Evolutionary conservation across 345 rosid species (phyloP).

Genomic region (Chamaenerion angustifolium): DNA sequence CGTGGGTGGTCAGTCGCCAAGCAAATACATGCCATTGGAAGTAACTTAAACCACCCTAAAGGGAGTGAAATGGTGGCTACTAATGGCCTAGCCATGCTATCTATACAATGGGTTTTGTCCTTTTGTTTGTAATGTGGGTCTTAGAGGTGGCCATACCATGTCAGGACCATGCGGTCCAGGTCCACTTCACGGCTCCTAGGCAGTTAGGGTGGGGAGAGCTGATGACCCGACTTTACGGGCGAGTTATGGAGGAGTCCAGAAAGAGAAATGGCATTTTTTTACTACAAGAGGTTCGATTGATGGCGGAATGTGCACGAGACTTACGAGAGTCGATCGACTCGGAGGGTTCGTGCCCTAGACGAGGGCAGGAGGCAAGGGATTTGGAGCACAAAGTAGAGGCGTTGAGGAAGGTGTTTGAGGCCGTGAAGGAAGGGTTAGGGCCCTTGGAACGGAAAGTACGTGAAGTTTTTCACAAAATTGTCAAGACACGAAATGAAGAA

Average conservation of each 20-base stretch:
- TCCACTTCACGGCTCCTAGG: slow-evolving; percentile 60
- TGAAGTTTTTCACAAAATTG: slow-evolving; percentile 71
- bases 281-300: slow-evolving; percentile 64
- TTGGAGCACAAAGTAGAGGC: slow-evolving; percentile 53
- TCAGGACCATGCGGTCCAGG: slow-evolving; percentile 86
- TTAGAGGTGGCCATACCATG: slow-evolving; percentile 93
- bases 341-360: slow-evolving; percentile 40
- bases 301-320: slow-evolving; percentile 46
- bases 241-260: slow-evolving; percentile 65
- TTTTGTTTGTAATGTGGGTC: slow-evolving; percentile 91
- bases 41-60: slow-evolving; percentile 45
- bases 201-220: slow-evolving; percentile 59
- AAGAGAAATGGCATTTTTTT: slow-evolving; percentile 63
- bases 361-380: slow-evolving; percentile 48
- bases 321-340: slow-evolving; percentile 64
- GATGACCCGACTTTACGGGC: slow-evolving; percentile 46
- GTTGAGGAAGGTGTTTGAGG: slow-evolving; percentile 36
- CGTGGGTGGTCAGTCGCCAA: slow-evolving; percentile 91
- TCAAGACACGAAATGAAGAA: slow-evolving; percentile 68
- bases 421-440: slow-evolving; percentile 48
- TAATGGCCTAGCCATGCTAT: slow-evolving; percentile 52
- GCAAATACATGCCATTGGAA: slow-evolving; percentile 76
- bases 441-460: slow-evolving; percentile 80
- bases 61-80: slow-evolving; percentile 39
- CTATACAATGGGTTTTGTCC: slow-evolving; percentile 52